Percentiles rank a stretch among this genome's conserved stretches.
Conservation (phyloP, 441 rosid genomes). For the Geranium incanum region DNA sequence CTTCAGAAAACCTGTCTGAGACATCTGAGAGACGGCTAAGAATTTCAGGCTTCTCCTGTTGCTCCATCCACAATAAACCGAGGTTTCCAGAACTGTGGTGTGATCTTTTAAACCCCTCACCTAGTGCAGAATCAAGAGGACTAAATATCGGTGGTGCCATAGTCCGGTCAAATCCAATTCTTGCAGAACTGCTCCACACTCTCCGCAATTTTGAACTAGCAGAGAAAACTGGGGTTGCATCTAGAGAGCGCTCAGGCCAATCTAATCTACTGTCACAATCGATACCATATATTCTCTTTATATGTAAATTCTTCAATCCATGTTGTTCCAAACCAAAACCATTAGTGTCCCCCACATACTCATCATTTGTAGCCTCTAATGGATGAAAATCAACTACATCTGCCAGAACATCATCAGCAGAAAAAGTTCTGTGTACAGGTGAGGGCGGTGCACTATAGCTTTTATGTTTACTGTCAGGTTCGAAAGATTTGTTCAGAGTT, state of each 20-base stretch:
- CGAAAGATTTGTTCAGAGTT: slow-evolving; percentile 61
- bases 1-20: slow-evolving; percentile 38
- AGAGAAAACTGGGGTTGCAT: slow-evolving; percentile 49
- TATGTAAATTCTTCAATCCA: slow-evolving; percentile 30
- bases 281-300: slow-evolving; percentile 42
- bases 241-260: slow-evolving; percentile 72
- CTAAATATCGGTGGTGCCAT: slow-evolving; percentile 27
- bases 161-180: slow-evolving; percentile 43
- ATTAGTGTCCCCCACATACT: slow-evolving; percentile 21
- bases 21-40: slow-evolving; percentile 31
- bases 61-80: slow-evolving; percentile 35
- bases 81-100: slow-evolving; percentile 63
- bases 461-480: slow-evolving; percentile 53
- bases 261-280: slow-evolving; percentile 30
- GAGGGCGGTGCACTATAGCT: slow-evolving; percentile 90
- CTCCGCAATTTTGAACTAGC: slow-evolving; percentile 50
- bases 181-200: slow-evolving; percentile 65
- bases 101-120: slow-evolving; percentile 52
- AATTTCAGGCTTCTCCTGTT: slow-evolving; percentile 36
- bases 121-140: slow-evolving; percentile 31
- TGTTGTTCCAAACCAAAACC: slow-evolving; percentile 25
- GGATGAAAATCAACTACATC: slow-evolving; percentile 47
- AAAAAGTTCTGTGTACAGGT: slow-evolving; percentile 62
- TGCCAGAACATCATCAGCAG: slow-evolving; percentile 63
- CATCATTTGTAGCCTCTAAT: slow-evolving; percentile 39